Evolutionary conservation across 371 early-diverging fungal species (phyloP), one percentile per base, ranked within the genome.

Genomic region (Syncephalastrum monosporum): DNA sequence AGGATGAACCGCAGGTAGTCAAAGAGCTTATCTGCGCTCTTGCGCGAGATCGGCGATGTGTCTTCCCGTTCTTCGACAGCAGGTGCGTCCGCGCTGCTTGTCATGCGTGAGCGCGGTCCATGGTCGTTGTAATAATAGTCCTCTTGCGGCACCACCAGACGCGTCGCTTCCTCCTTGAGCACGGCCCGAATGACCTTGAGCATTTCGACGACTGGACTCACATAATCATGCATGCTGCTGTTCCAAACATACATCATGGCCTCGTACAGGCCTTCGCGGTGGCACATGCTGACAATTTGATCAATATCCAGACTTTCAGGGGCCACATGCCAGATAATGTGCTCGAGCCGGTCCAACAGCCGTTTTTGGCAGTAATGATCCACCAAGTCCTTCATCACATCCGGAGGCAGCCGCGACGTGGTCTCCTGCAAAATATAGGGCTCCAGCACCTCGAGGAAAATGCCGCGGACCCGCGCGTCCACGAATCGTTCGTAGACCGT

Each of bases 201-300:
- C 55, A 93, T 76, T 50, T 88, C 88, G 21, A 91, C 84, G 4
- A 91, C 75, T 0, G 92, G 92, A 24, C 86, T 86, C n/a, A 89
- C 89, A 72, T 83, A 91, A 60, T 93, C 93, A 4, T 81, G 72
- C 69, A 91, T 79, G 27, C 84, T 84, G 51, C 82, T 69, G 59
- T 87, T 91, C 86, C 88, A 91, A 0, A 91, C 86, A 61, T 87
- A 91, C 60, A 90, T 88, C 67, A 91, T 75, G 1, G 87, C 92
- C 46, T 84, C 85, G 61, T 85, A 88, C 47, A 91, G 69, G 10
- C 82, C 77, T 59, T 86, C 78, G 3, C 79, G 69, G 33, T 82
- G 83, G 56, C 90, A 89, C 45, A 88, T 64, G 14, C 78, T 76
- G 5, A 91, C 74, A 21, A 88, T 80, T 53, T 86, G 82, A 60